Conservation (phyloP, 148 eudicot genomes). For the Tetragonia tetragonoides region DNA sequence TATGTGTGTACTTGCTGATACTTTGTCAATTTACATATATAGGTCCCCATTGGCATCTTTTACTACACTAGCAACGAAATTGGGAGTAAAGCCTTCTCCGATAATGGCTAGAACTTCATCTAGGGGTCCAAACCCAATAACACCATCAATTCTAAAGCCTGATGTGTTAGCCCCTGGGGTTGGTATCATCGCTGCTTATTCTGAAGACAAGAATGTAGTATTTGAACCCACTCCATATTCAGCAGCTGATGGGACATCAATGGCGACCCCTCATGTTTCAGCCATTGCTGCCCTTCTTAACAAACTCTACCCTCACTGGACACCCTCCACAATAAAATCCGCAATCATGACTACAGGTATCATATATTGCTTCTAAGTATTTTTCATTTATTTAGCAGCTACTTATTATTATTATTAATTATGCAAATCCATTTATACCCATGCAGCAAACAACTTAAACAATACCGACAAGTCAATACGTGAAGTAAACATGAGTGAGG, state of each 20-base stretch:
- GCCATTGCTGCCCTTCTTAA: constrained; percentile 60
- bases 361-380: neutral
- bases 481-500: constrained; percentile 11
- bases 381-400: neutral
- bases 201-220: neutral
- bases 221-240: constrained; percentile 25
- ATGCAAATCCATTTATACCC: neutral
- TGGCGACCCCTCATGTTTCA: constrained; percentile 68
- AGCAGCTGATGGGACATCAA: constrained; percentile 58
- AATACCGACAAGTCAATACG: constrained; percentile 2
- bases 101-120: constrained; percentile 39
- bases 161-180: constrained; percentile 69
- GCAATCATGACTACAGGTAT: constrained; percentile 76
- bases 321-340: constrained; percentile 68
- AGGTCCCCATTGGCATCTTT: constrained; percentile 11
- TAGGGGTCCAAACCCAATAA: constrained; percentile 57
- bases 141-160: constrained; percentile 58
- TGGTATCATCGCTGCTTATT: constrained; percentile 57
- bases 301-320: constrained; percentile 53
- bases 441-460: too few species aligned
- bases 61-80: neutral
- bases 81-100: constrained; percentile 11
- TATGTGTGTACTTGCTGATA: too few species aligned
- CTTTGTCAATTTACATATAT: neutral
- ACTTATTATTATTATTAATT: neutral